Evolutionary conservation across 768 basidiomycete genomes (phyloP).

Genomic region (Suillus spraguei): DNA sequence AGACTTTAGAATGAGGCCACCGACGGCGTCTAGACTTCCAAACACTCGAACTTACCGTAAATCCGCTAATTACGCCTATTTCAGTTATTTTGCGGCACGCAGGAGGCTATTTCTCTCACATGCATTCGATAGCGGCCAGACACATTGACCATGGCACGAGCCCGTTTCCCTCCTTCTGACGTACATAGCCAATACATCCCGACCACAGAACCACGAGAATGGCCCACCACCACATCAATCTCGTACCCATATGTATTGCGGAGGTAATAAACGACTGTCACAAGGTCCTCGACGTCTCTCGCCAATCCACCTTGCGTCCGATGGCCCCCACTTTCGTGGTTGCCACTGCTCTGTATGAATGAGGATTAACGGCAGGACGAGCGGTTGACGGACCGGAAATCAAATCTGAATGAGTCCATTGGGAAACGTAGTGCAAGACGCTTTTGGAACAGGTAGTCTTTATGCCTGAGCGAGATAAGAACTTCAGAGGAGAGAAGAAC

Average conservation of each 20-base stretch:
- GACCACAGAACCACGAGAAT: constrained; percentile 77
- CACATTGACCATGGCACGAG: constrained; percentile 69
- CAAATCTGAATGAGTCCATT: constrained; percentile 83
- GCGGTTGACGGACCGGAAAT: constrained; percentile 69
- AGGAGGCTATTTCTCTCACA: constrained; percentile 44
- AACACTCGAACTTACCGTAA: constrained; percentile 24
- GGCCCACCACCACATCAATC: constrained; percentile 71
- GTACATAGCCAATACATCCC: constrained; percentile 71
- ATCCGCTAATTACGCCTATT: constrained; percentile 22
- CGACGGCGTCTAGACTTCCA: too few relatives aligned
- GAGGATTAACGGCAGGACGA: constrained; percentile 4
- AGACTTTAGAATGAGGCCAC: constrained; percentile 10
- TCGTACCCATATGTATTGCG: constrained; percentile 62
- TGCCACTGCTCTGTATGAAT: constrained; percentile 51
- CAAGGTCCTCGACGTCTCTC: constrained; percentile 68
- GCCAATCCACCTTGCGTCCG: constrained; percentile 63
- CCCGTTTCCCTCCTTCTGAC: constrained; percentile 54
- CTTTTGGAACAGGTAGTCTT: constrained; percentile 83
- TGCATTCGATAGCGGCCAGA: constrained; percentile 81
- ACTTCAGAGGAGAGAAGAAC: background rate
- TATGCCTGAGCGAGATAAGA: constrained; percentile 55
- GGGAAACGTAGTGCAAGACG: constrained; percentile 65
- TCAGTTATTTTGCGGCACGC: constrained; percentile 12
- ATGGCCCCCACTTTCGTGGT: constrained; percentile 71
- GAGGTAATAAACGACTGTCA: constrained; percentile 65